Conservation (phyloP, 192 early-diverging fungal genomes). For the Coemansia sp. region DNA sequence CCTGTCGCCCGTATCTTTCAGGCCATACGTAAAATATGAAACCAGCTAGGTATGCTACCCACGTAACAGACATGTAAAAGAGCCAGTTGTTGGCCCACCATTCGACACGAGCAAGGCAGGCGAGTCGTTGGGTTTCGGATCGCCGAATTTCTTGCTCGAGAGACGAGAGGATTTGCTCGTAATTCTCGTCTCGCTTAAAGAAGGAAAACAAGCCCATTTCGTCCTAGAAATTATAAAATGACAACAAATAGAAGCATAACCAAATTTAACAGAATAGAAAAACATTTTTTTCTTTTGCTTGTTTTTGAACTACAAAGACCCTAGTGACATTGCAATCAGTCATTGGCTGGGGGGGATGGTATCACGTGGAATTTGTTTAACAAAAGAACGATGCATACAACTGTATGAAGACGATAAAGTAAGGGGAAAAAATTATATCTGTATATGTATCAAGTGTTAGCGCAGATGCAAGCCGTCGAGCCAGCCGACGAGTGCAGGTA, state of each 20-base stretch:
- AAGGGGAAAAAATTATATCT: neutral
- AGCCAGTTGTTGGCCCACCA: constrained; percentile 46
- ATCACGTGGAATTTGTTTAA: too few relatives aligned
- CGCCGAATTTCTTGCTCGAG: constrained; percentile 64
- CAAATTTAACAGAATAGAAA: neutral
- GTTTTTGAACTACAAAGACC: too few relatives aligned
- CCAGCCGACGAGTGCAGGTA: constrained; percentile 38
- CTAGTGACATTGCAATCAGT: neutral
- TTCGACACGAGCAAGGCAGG: constrained; percentile 27
- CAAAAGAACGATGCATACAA: too few relatives aligned
- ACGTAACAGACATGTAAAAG: constrained; percentile 46
- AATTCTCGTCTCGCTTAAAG: constrained; percentile 59
- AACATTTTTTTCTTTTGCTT: neutral
- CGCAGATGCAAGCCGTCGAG: constrained; percentile 53
- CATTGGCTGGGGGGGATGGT: neutral
- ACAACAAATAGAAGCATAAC: neutral
- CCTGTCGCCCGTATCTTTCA: constrained; percentile 29
- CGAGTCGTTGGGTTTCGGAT: constrained; percentile 46
- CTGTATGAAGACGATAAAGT: too few relatives aligned
- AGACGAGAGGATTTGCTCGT: constrained; percentile 63
- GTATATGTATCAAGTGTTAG: constrained; percentile 6
- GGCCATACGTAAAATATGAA: constrained; percentile 54
- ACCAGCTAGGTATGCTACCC: constrained; percentile 39
- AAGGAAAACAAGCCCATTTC: constrained; percentile 46
- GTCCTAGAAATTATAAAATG: neutral